A percentile compares a stretch with the other conserved stretches of the same genome.
These are phyloP conservation scores for Ophiocordyceps australis DNA, from an alignment of 2,329 filamentous ascomycete species.

Conservation along the genomic window DNA sequence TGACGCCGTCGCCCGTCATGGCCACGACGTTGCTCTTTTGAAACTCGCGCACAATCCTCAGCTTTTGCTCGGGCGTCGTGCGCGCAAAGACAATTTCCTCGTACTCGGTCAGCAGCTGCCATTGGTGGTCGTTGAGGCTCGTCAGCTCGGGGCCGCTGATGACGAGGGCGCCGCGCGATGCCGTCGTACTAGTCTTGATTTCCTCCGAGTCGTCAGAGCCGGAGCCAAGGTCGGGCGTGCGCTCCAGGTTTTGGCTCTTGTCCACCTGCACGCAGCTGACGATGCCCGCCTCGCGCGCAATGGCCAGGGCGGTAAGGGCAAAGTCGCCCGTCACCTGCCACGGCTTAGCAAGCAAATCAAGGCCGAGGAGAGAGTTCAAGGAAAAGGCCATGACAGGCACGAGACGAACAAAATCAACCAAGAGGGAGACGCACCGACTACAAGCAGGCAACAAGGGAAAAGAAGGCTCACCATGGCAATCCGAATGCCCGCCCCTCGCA, in stretches of 20 bases:
- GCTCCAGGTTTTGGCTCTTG: conserved; percentile 29
- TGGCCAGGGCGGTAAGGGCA: conserved; percentile 54
- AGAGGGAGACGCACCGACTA: too few relatives aligned
- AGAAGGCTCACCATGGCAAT: conserved; percentile 48
- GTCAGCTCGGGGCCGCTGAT: conserved; percentile 49
- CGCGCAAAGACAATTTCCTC: conserved; percentile 57
- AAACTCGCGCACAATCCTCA: conserved; percentile 62
- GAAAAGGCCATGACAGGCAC: too few relatives aligned
- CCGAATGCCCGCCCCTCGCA: conserved; percentile 53
- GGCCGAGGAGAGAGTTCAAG: neutral
- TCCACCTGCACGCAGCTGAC: conserved; percentile 38
- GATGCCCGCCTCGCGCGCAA: conserved; percentile 56
- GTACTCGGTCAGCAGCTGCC: conserved; percentile 46
- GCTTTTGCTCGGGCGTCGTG: conserved; percentile 63
- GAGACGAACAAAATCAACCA: too few relatives aligned
- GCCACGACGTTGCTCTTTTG: conserved; percentile 51
- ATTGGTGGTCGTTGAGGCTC: conserved; percentile 47
- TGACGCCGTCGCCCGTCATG: conserved; percentile 79
- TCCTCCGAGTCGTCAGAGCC: conserved; percentile 6
- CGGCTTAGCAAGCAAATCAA: neutral
- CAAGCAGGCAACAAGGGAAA: too few relatives aligned
- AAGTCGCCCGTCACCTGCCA: conserved; percentile 54
- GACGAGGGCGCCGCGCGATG: conserved; percentile 30
- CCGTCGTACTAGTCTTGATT: conserved; percentile 5
- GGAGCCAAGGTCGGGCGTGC: conserved; percentile 7